Base-by-base conservation (phyloP, 2,329 filamentous ascomycete species). In the Colletotrichum sp. region DNA sequence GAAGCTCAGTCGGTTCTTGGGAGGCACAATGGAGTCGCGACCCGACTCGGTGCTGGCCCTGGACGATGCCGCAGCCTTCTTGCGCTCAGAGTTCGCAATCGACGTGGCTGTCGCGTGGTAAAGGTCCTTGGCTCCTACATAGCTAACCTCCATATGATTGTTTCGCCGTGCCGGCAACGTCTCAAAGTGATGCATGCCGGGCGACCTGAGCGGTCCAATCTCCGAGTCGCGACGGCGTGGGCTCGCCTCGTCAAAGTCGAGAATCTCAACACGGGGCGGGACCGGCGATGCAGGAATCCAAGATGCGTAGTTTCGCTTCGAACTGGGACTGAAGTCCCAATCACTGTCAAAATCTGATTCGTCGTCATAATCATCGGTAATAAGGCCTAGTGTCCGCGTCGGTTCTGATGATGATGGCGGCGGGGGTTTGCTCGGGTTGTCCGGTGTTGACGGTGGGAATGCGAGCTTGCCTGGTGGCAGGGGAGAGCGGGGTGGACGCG, bases 21-120 rank as follows among this genome's bases (percentile, higher is more conserved):
- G 59, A 13, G 64, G 7, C 10, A 69, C 15, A 12, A 64, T 64
- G 9, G 65, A 44, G 18, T 69, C 65, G 49, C 49, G 32, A 18
- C 64, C 71, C 9, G 70, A 52, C 16, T 76, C 71, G 32, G 65
- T 21, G 18, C 57, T 74, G 1, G 59, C 60, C 28, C 44, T 72
- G 28, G 71, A 73, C 5, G 49, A 36, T 26, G n/a, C 24, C 15
- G 44, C 44, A 13, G 18, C 24, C 34, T 49, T 57, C 32, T 34
- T 68, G 59, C 44, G 44, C 8, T 75, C 44, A 13, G 77, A 77
- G 16, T 71, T 72, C 9, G 80, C 80, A 8, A 80, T 75, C 30
- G 80, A 76, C 16, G 78, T 78, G 6, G 79, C 76, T n/a, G 80
- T 77, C 12, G 76, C 73, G 59, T 81, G 80, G 65, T 82, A 82